Percentiles rank a stretch among this genome's conserved stretches.
Conservation (phyloP, 257 asterid genomes). For the Capsicum chinense region DNA sequence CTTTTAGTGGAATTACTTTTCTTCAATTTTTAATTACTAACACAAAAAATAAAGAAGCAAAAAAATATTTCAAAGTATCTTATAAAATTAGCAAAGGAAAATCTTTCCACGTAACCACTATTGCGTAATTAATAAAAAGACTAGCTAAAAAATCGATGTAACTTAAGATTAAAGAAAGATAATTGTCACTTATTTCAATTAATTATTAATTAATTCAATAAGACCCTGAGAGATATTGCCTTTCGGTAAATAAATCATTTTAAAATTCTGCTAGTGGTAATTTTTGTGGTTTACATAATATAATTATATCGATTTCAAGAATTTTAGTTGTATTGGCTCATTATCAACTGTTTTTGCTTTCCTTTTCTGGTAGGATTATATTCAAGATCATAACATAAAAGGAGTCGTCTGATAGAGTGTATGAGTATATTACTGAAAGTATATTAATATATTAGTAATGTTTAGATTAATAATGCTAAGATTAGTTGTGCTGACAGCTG, state of each 20-base stretch:
- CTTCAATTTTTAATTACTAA: background rate
- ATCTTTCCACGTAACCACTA: background rate
- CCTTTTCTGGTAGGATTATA: background rate
- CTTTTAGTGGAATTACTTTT: background rate
- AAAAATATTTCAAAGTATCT: background rate
- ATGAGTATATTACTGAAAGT: too few relatives aligned
- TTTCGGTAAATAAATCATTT: slow-evolving; percentile 6
- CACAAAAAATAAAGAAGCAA: background rate
- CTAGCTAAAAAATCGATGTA: background rate
- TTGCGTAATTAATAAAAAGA: background rate
- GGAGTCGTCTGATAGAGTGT: too few relatives aligned
- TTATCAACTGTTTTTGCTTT: background rate
- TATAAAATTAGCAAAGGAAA: background rate
- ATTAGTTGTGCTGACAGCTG: too few relatives aligned
- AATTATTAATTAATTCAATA: background rate
- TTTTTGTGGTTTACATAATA: background rate
- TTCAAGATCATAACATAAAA: background rate
- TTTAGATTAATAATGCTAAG: too few relatives aligned
- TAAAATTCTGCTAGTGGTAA: background rate
- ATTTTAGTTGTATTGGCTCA: background rate
- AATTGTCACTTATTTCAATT: background rate
- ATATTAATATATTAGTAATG: too few relatives aligned
- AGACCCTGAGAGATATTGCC: background rate
- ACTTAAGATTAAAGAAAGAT: background rate
- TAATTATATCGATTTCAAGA: background rate